Base-by-base conservation (phyloP, 768 basidiomycete genomes). In the Tubosaeta brunneosetosa region DNA sequence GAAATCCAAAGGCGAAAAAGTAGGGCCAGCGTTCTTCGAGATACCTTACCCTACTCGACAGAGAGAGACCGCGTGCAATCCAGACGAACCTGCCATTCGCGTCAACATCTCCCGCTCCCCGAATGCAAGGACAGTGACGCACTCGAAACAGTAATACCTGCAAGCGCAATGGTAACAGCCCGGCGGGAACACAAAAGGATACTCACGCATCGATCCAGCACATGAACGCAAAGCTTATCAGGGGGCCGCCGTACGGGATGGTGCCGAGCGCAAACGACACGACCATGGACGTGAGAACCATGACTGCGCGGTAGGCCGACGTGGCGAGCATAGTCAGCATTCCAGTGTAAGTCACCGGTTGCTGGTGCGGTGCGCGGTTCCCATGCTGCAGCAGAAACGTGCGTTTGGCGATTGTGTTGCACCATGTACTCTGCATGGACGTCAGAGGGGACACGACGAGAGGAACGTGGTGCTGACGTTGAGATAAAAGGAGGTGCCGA, bases 121-220 rank as follows among this genome's bases (percentile, higher is more conserved):
- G 47, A 34, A 38, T 46, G 48, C 32, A 10, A 51, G 32, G 31
- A 43, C 6, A 13, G 25, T 12, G 19, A 60, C 77, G 71, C 64
- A 92, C 90, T 94, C 91, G 61, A 93, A 94, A 69, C 86, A 91
- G 69, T 94, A 94, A 67, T 91, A 94, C 44, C 90, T 91, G 42
- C 14, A 27, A 44, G 47, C 25, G 43, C 26, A 44, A 16, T 47
- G 5, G n/a, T 27, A 38, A 50, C 38, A 58, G 22, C 45, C 51
- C 7, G 17, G 36, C 3, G 32, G 22, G 29, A 55, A 44, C 17
- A 33, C 42, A n/a, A 48, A 29, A 33, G 31, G 50, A 16, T 10
- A 86, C 90, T 78, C 68, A 93, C 86, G 91, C 77, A 66, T 94
- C 85, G 42, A 93, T 77, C 86, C 91, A 91, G 61, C 88, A 92